These are phyloP conservation scores for Galeopsis tetrahit DNA, from an alignment of 257 asterid genomes.

Conservation along the genomic window DNA sequence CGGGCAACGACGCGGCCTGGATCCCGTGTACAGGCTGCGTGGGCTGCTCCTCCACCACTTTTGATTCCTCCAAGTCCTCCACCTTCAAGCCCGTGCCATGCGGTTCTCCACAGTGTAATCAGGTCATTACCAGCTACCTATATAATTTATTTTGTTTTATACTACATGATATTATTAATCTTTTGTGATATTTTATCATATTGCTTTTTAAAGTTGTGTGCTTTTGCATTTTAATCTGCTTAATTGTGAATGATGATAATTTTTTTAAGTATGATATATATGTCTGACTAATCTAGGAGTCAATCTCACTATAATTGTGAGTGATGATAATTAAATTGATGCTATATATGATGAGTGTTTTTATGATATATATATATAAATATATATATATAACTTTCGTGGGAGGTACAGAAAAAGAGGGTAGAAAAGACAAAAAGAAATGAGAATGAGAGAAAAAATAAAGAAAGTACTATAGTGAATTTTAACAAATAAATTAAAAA, in stretches of 20 bases:
- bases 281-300: too few relatives aligned
- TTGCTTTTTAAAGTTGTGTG: too few relatives aligned
- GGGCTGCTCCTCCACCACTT: slow-evolving; percentile 64
- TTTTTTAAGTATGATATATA: too few relatives aligned
- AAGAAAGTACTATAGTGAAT: too few relatives aligned
- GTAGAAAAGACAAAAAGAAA: too few relatives aligned
- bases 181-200: background rate
- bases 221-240: background rate
- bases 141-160: background rate
- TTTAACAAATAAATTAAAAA: too few relatives aligned
- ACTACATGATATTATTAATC: background rate
- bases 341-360: background rate
- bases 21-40: slow-evolving; percentile 69
- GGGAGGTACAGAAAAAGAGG: too few relatives aligned
- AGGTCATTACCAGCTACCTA: slow-evolving; percentile 43
- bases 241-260: background rate
- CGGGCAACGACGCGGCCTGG: slow-evolving; percentile 80
- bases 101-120: slow-evolving; percentile 59
- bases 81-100: slow-evolving; percentile 64
- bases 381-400: too few relatives aligned
- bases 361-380: too few relatives aligned
- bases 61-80: slow-evolving; percentile 53
- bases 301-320: background rate
- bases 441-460: too few relatives aligned
- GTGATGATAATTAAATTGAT: background rate